Base-by-base conservation (phyloP, 106 monocot genomes). In the Xerophyta viscosa region DNA sequence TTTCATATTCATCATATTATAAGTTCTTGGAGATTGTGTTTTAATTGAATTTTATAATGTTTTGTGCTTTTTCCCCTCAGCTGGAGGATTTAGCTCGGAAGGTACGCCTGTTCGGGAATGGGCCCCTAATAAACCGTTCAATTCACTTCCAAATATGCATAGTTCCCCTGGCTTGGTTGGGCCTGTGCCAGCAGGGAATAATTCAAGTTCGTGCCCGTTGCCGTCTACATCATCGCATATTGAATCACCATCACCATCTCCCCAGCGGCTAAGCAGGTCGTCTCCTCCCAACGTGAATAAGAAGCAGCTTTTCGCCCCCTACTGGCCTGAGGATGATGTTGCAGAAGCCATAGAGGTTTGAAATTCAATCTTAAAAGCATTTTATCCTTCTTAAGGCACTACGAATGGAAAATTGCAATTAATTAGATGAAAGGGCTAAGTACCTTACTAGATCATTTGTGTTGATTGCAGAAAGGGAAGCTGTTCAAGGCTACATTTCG, bases 401-500 rank as follows among this genome's bases (percentile, higher is more conserved):
- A n/a, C n/a, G n/a, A n/a, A n/a, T n/a, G n/a, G n/a, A n/a, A n/a
- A n/a, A n/a, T n/a, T n/a, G n/a, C n/a, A n/a, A n/a, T n/a, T n/a
- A n/a, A n/a, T n/a, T n/a, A n/a, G n/a, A n/a, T n/a, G n/a, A n/a
- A n/a, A n/a, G n/a, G n/a, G n/a, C n/a, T n/a, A n/a, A n/a, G n/a
- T n/a, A n/a, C n/a, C n/a, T n/a, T n/a, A n/a, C n/a, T n/a, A n/a
- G n/a, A n/a, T n/a, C n/a, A n/a, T n/a, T n/a, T n/a, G 57, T 6
- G 25, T 58, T 4, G 54, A 56, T 61, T 71, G 58, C 81, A 85
- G 88, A 78, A 65, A 54, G 93, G 93, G 20, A 33, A 63, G 27
- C 84, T 84, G 3, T 94, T 94, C 41, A 60, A 51, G 53, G 83
- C 84, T 39, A 64, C 62, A 15, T 80, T 88, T 26, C 80, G 88